Percentiles rank a stretch among this genome's conserved stretches.
phyloP scores from a whole-genome alignment of 331 rosid genomes.

The Quercus tomentella region DNA sequence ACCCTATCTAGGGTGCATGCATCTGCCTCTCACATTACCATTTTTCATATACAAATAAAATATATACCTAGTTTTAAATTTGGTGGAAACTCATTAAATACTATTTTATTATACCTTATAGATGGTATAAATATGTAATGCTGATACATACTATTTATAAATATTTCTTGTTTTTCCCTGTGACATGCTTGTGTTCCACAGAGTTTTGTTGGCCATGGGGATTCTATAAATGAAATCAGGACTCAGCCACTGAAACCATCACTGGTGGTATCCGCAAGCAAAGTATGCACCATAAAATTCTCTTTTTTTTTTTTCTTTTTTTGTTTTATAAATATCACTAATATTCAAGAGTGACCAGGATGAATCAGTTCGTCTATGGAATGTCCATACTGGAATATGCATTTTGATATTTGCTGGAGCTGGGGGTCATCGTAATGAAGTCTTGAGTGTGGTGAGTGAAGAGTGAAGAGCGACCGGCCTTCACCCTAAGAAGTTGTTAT shows the following conservation, averaged over 20 bases:
- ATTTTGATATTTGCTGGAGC: constrained; percentile 92
- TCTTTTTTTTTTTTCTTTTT: neutral
- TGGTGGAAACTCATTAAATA: neutral
- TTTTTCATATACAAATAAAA: neutral
- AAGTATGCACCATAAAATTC: constrained; percentile 35
- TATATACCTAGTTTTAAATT: neutral
- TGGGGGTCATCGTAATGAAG: constrained; percentile 98
- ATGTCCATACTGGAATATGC: constrained; percentile 91
- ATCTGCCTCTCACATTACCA: neutral
- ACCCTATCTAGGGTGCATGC: neutral
- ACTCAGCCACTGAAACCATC: constrained; percentile 82
- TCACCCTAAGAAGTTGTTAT: neutral
- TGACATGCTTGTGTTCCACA: constrained; percentile 26
- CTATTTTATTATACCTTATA: neutral
- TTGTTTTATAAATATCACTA: constrained; percentile 15
- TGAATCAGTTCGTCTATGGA: constrained; percentile 96
- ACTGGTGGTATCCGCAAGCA: constrained; percentile 90
- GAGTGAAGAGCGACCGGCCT: neutral
- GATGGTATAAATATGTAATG: neutral
- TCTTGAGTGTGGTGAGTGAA: constrained; percentile 84
- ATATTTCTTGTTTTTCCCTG: neutral
- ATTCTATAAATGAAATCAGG: constrained; percentile 88
- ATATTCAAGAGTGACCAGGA: constrained; percentile 57
- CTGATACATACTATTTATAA: neutral
- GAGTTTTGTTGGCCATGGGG: constrained; percentile 98